Base-by-base conservation (phyloP, 176 grass and related monocot species). In the Melocanna baccifera region DNA sequence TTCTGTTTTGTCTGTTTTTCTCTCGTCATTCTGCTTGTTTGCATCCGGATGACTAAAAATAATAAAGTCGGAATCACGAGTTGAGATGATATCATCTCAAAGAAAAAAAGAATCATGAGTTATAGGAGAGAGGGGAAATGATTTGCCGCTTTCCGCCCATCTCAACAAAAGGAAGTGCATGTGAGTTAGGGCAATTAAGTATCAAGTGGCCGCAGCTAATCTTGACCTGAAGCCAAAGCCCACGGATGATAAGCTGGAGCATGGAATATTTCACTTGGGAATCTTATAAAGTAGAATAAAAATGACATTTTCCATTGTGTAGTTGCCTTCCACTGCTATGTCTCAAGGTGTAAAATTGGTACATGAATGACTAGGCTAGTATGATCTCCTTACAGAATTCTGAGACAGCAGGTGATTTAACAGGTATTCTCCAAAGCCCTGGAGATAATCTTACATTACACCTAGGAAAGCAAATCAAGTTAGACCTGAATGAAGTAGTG, bases 401-500 rank as follows among this genome's bases (percentile, higher is more conserved):
- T 47, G 62, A 64, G n/a, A 64, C 55, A 3, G 23, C 45, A 56
- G 62, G 29, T 26, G 22, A 48, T 26, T 42, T 39, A 20, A 26
- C 12, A 9, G 75, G 41, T 40, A 48, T 41, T 62, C 42, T 57
- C 50, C 62, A 77, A 75, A 62, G 67, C 75, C 57, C 75, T 39
- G 37, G 47, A 68, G 76, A 22, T 22, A 40, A 62, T 59, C 7
- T 77, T 70, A 4, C 72, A 52, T 39, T 20, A 41, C 42, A 50
- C 43, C 61, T 85, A 71, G 40, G n/a, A 61, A 34, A 51, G 62
- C 65, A 13, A 45, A 71, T 62, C 67, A 77, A 43, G 2, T 79
- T 84, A 90, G 40, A 83, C 83, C 72, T 81, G 87, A 10, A 95
- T 75, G 70, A 83, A 83, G 79, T 81, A 81, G 15, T 79, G 61